These are phyloP conservation scores for Wickerhamiella sorbophila DNA, from an alignment of 805 yeast genomes.

Conservation along the genomic window DNA sequence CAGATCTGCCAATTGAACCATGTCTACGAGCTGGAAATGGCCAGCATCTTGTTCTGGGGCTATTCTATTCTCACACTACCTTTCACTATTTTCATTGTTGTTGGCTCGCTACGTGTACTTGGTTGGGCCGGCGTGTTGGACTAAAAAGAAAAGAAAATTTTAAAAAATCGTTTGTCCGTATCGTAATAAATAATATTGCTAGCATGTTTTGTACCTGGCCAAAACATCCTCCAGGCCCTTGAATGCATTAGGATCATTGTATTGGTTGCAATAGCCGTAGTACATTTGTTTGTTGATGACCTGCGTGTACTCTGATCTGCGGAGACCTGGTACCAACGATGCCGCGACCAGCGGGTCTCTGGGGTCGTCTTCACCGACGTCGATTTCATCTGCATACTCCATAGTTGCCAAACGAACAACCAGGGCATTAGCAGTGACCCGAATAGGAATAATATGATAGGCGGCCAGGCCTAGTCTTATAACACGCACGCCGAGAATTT, in stretches of 20 bases:
- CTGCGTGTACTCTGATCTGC: background rate
- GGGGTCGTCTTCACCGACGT: background rate
- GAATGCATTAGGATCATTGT: background rate
- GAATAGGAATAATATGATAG: background rate
- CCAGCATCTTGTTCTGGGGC: constrained; percentile 54
- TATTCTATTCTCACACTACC: constrained; percentile 48
- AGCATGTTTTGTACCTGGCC: too few species aligned
- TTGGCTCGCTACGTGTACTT: constrained; percentile 38
- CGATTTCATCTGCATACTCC: constrained; percentile 1
- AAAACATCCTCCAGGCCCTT: background rate
- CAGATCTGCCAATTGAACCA: constrained; percentile 50
- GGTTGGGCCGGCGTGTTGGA: constrained; percentile 32
- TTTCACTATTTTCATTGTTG: constrained; percentile 41
- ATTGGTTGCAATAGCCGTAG: background rate
- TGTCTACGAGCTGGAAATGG: constrained; percentile 49
- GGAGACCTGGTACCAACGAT: constrained; percentile 1
- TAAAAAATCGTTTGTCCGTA: too few species aligned
- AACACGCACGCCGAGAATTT: background rate
- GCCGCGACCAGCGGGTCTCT: constrained; percentile 1
- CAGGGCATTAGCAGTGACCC: background rate
- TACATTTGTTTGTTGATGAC: background rate
- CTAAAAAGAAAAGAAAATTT: background rate
- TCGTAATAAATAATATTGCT: too few species aligned
- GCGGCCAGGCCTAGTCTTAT: background rate
- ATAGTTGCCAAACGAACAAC: background rate